These are phyloP conservation scores for Ceratobasidium sp. DNA, from an alignment of 1,284 basidiomycete genomes.

Conservation along the genomic window DNA sequence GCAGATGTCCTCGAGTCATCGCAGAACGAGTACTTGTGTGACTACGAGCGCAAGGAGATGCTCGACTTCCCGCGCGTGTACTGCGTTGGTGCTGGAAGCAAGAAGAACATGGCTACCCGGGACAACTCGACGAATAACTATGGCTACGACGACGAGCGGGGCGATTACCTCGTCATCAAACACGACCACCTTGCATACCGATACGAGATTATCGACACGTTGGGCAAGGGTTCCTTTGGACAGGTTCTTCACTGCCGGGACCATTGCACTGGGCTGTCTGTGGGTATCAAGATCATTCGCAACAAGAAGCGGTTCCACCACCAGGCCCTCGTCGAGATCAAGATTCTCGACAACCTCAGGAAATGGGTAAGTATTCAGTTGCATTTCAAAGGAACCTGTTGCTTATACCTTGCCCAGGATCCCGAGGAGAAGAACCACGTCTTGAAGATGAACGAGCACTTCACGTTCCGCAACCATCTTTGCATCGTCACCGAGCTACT, in stretches of 20 bases:
- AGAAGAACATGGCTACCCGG: conserved; percentile 80
- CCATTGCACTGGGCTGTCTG: conserved; percentile 94
- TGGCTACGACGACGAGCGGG: conserved; percentile 98
- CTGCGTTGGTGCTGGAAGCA: conserved; percentile 81
- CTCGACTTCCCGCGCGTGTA: conserved; percentile 88
- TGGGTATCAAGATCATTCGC: conserved; percentile 98
- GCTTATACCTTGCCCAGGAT: conserved; percentile 66
- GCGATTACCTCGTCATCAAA: conserved; percentile 92
- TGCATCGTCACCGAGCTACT: conserved; percentile 99
- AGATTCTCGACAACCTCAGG: conserved; percentile 94
- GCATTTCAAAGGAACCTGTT: not conserved
- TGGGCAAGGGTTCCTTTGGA: conserved; percentile 98
- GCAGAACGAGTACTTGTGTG: conserved; percentile 74
- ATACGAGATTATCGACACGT: conserved; percentile 91
- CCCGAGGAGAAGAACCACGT: conserved; percentile 96
- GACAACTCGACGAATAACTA: conserved; percentile 88
- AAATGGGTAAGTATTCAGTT: conserved; percentile 80
- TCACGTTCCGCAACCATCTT: conserved; percentile 97
- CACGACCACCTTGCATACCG: conserved; percentile 96
- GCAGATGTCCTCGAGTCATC: conserved; percentile 70
- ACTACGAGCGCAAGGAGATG: conserved; percentile 92
- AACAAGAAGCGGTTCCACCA: conserved; percentile 99
- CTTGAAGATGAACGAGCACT: conserved; percentile 98
- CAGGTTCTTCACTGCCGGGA: conserved; percentile 97
- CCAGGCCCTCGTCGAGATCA: conserved; percentile 98